Percentiles rank a stretch among this genome's conserved stretches.
phyloP scores from a whole-genome alignment of 2,329 filamentous ascomycete species.

The Cytospora piceicola region DNA sequence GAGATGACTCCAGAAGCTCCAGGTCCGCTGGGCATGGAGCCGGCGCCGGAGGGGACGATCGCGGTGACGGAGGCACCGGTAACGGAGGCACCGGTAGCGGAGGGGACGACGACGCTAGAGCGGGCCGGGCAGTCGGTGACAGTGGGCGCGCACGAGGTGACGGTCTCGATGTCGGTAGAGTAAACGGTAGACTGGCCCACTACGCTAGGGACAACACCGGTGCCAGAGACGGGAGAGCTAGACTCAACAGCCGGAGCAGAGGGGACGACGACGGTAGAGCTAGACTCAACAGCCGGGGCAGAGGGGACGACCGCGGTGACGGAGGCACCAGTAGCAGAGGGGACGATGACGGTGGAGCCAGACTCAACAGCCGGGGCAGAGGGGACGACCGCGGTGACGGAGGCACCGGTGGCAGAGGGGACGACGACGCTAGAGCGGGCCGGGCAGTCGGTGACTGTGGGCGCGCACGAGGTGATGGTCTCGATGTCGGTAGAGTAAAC shows the following conservation, averaged over 20 bases:
- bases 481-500: conserved; percentile 49
- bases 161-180: conserved; percentile 56
- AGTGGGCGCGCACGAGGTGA: conserved; percentile 61
- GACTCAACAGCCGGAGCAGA: too few species aligned
- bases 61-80: too few species aligned
- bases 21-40: conserved; percentile 7
- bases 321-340: too few species aligned
- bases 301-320: too few species aligned
- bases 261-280: too few species aligned
- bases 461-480: conserved; percentile 64
- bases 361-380: neutral
- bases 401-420: too few species aligned
- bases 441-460: conserved; percentile 57
- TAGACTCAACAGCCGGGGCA: too few species aligned
- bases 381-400: neutral
- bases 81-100: too few species aligned
- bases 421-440: conserved; percentile 38
- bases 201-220: too few species aligned
- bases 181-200: too few species aligned
- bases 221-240: too few species aligned
- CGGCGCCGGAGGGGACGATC: neutral
- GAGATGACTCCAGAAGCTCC: neutral
- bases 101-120: conserved; percentile 35
- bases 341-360: too few species aligned
- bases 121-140: conserved; percentile 55